Evolutionary conservation across 805 yeast genomes (phyloP).

Genomic region (Yarrowia keelungensis): DNA sequence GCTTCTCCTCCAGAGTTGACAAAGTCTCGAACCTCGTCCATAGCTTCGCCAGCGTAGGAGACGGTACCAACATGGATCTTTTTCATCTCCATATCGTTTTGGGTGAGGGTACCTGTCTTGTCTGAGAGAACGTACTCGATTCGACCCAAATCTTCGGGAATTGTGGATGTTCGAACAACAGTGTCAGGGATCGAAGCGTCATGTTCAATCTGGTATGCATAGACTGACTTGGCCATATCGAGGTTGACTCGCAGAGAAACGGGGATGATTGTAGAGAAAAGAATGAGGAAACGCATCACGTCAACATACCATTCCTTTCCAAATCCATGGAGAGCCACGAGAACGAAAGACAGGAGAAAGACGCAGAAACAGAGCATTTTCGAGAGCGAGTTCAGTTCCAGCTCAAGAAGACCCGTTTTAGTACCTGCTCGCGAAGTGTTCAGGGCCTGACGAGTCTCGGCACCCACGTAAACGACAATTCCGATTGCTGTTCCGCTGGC

Average conservation of each 20-base stretch:
- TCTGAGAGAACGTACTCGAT: constrained; percentile 91
- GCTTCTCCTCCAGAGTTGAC: constrained; percentile 51
- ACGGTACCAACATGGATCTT: constrained; percentile 92
- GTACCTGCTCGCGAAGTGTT: constrained; percentile 88
- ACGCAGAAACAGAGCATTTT: constrained; percentile 89
- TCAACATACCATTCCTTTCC: constrained; percentile 81
- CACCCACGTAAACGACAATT: constrained; percentile 86
- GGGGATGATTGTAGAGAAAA: constrained; percentile 95
- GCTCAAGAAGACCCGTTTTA: constrained; percentile 86
- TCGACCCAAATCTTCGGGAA: constrained; percentile 97
- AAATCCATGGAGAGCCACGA: constrained; percentile 84
- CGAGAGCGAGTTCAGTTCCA: constrained; percentile 87
- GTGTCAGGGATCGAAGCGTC: constrained; percentile 83
- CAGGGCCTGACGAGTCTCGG: constrained; percentile 92
- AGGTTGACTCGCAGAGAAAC: constrained; percentile 93
- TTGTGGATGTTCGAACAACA: constrained; percentile 94
- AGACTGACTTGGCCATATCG: constrained; percentile 94
- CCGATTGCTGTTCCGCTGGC: constrained; percentile 95
- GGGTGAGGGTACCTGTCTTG: constrained; percentile 97
- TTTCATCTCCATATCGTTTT: constrained; percentile 96
- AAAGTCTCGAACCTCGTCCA: constrained; percentile 84
- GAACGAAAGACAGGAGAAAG: constrained; percentile 71
- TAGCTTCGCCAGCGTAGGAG: constrained; percentile 87
- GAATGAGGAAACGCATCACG: constrained; percentile 84
- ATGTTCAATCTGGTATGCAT: constrained; percentile 93